These are phyloP conservation scores for Cryptococcus deneoformans DNA, from an alignment of 1,284 basidiomycete species.

Conservation along the genomic window DNA sequence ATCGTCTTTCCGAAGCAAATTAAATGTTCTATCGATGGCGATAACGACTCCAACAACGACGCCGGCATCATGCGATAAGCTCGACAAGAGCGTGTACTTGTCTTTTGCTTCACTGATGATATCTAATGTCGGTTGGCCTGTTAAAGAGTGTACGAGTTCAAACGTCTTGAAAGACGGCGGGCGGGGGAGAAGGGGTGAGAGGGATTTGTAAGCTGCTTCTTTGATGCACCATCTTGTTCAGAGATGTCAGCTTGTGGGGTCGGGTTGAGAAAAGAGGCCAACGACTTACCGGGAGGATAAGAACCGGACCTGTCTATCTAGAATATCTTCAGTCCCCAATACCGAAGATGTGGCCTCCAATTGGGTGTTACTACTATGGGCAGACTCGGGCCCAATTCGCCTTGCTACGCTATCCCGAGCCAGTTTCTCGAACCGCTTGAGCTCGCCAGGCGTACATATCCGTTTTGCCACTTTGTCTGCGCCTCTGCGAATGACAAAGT, in stretches of 20 bases:
- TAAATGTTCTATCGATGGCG: constrained; percentile 35
- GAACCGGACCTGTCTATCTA: constrained; percentile 14
- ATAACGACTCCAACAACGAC: constrained; percentile 74
- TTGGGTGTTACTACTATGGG: too few species aligned
- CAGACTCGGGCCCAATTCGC: too few species aligned
- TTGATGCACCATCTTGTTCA: constrained; percentile 73
- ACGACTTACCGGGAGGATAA: constrained; percentile 18
- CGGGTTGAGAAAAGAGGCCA: background rate
- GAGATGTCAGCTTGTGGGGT: background rate
- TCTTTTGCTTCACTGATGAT: constrained; percentile 1
- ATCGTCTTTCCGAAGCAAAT: too few species aligned
- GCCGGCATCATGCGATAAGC: constrained; percentile 80
- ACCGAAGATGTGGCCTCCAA: too few species aligned
- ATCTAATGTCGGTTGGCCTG: constrained; percentile 23
- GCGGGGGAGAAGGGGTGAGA: constrained; percentile 56
- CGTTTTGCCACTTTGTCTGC: constrained; percentile 60
- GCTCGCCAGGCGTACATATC: constrained; percentile 53
- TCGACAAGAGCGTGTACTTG: constrained; percentile 56
- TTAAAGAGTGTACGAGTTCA: constrained; percentile 25
- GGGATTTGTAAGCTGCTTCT: constrained; percentile 86
- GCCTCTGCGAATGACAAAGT: constrained; percentile 58
- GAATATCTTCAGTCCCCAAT: background rate
- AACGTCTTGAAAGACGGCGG: constrained; percentile 56
- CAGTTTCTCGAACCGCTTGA: constrained; percentile 7
- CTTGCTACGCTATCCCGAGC: background rate